Evolutionary conservation across 2,329 filamentous ascomycete species (phyloP).

Genomic region (Trichoderma hamatum): DNA sequence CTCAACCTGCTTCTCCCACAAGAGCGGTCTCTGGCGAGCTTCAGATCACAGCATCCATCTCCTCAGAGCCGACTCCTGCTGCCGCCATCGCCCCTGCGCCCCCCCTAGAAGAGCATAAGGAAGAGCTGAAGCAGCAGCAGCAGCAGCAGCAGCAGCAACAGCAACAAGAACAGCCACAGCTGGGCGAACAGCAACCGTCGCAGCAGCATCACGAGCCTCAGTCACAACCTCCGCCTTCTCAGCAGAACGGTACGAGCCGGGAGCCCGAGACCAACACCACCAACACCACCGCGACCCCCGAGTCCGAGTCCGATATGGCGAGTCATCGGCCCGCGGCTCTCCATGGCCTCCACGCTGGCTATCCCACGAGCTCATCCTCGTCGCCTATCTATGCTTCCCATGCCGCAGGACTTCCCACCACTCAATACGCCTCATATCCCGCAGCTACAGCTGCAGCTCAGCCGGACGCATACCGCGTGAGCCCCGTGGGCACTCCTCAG

Average conservation of each 20-base stretch:
- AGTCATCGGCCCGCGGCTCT: constrained; percentile 34
- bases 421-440: constrained; percentile 40
- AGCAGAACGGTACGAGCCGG: constrained; percentile 41
- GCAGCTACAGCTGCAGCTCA: constrained; percentile 34
- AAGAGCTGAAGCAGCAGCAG: constrained; percentile 9
- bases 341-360: constrained; percentile 38
- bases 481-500: constrained; percentile 36
- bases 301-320: constrained; percentile 38
- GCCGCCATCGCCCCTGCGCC: constrained; percentile 27
- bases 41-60: neutral
- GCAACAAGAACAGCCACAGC: constrained; percentile 25
- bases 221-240: constrained; percentile 26
- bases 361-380: constrained; percentile 30
- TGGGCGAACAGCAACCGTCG: constrained; percentile 20
- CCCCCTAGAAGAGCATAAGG: constrained; percentile 8
- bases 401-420: constrained; percentile 31
- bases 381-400: constrained; percentile 26
- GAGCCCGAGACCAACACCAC: constrained; percentile 34
- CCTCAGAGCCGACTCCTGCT: constrained; percentile 23
- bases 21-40: constrained; percentile 26
- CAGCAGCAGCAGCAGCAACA: constrained; percentile 24
- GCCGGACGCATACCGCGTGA: constrained; percentile 39
- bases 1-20: constrained; percentile 29
- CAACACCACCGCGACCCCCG: constrained; percentile 14
- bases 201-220: constrained; percentile 16